phyloP scores from a whole-genome alignment of 768 basidiomycete genomes.

The Rhodocollybia butyracea region DNA sequence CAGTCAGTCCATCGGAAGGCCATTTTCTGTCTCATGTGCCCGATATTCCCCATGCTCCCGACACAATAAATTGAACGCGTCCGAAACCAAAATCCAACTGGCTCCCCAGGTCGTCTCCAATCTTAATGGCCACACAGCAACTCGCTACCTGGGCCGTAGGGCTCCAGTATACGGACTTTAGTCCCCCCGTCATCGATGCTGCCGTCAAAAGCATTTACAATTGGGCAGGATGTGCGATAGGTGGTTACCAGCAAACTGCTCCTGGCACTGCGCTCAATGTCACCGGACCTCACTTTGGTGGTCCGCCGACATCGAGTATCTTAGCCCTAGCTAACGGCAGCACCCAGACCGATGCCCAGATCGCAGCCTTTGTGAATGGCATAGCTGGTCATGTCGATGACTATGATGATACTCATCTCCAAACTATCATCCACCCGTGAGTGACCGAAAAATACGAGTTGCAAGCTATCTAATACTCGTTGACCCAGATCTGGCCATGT shows the following conservation, averaged over 20 bases:
- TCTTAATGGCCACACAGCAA: slow-evolving; percentile 17
- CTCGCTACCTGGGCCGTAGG: slow-evolving; percentile 18
- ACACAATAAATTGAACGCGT: background rate
- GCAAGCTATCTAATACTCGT: no score
- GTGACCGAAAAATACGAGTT: no score
- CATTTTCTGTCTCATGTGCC: no score
- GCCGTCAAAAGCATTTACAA: slow-evolving; percentile 21
- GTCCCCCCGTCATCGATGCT: slow-evolving; percentile 15
- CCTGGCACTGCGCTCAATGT: slow-evolving; percentile 15
- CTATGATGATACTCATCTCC: slow-evolving; percentile 22
- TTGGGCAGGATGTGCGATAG: slow-evolving; percentile 22
- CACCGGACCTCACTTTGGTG: slow-evolving; percentile 15
- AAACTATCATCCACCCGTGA: slow-evolving; percentile 23
- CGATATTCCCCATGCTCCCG: background rate
- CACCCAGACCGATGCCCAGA: slow-evolving; percentile 15
- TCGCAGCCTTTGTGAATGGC: slow-evolving; percentile 21
- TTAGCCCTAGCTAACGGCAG: slow-evolving; percentile 12
- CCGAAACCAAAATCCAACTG: background rate
- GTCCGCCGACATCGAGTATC: slow-evolving; percentile 16
- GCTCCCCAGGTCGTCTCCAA: background rate
- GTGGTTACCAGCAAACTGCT: slow-evolving; percentile 17
- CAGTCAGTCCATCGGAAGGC: no score
- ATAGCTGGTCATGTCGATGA: slow-evolving; percentile 22
- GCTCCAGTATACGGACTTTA: slow-evolving; percentile 16
- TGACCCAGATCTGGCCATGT: slow-evolving; percentile 18